Conservation (phyloP, 2,329 filamentous ascomycete species). For the Trichoderma sp. region DNA sequence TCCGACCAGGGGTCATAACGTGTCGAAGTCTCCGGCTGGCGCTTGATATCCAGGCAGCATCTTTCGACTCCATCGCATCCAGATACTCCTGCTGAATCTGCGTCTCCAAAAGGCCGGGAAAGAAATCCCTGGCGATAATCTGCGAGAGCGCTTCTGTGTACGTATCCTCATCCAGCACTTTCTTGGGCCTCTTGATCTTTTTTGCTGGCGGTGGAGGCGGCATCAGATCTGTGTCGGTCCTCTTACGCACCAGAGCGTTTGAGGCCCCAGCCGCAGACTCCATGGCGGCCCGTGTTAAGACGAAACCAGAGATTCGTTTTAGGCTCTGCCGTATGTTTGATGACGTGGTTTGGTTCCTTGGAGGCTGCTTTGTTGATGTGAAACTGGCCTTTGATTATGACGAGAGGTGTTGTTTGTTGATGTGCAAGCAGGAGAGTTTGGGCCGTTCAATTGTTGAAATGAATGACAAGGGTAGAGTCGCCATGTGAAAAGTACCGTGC, state of each 20-base stretch:
- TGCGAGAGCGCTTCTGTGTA: slow-evolving; percentile 89
- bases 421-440: not conserved
- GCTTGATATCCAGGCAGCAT: slow-evolving; percentile 81
- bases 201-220: slow-evolving; percentile 81
- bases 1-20: slow-evolving; percentile 75
- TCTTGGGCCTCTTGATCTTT: slow-evolving; percentile 85
- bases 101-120: slow-evolving; percentile 82
- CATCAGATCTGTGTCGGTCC: slow-evolving; percentile 71
- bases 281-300: slow-evolving; percentile 32
- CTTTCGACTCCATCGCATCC: slow-evolving; percentile 81
- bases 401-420: not conserved
- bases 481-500: not conserved
- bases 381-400: not conserved
- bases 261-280: slow-evolving; percentile 39
- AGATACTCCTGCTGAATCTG: slow-evolving; percentile 90
- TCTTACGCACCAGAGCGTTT: slow-evolving; percentile 65
- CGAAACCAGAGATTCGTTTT: not conserved
- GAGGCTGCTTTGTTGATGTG: not conserved
- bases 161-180: slow-evolving; percentile 87
- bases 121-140: slow-evolving; percentile 96
- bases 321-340: not conserved
- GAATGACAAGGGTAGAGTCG: not conserved
- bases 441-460: not conserved
- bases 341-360: not conserved
- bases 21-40: slow-evolving; percentile 70